Evolutionary conservation across 1,139 yeast genomes (phyloP), one percentile per base, ranked within the genome.

Genomic region (Geotrichum histeridarum): DNA sequence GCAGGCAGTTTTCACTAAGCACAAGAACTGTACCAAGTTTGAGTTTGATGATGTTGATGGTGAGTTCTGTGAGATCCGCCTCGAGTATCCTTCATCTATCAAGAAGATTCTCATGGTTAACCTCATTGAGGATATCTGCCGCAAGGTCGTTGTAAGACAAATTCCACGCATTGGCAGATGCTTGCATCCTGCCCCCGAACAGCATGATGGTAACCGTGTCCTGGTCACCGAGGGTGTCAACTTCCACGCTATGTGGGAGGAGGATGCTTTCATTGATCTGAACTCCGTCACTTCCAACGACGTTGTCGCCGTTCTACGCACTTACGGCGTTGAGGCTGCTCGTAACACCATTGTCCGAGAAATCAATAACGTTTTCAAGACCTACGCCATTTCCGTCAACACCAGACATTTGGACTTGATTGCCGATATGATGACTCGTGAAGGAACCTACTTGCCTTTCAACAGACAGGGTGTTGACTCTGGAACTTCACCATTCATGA

Each of bases 381-480:
- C 95, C 56, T 93, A 93, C 72, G 99, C 98, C 65, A 94, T 94
- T 69, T 77, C 91, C 60, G 99, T 94, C 60, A 87, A 95, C 57
- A 76, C 82, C 53, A 90, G 99, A 71, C 99, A 94, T 75, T 82
- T 94, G 75, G 98, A 93, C 69, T 81, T 94, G 70, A 86, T 94
- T 72, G 99, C 96, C 60, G 99, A 94, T 72, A 88, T 89, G 91
- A 94, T 94, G 99, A 94, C 99, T 4, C 83, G 99, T 71, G 98
- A 93, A 74, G 99, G 99, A 66, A 82, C 94, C 2, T 94, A 91
- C 70, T 76, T 93, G 70, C 96, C 99, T 31, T 94, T 94, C 77
- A 91, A 90, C 74, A 86, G 99, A 78, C 96, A 90, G 75, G 99
- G 99, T 72, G 91, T 94, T 70, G 98, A 93, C 70, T 80, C 96